Evolutionary conservation across 2,329 filamentous ascomycete species (phyloP).

Genomic region (Alternaria rosae): DNA sequence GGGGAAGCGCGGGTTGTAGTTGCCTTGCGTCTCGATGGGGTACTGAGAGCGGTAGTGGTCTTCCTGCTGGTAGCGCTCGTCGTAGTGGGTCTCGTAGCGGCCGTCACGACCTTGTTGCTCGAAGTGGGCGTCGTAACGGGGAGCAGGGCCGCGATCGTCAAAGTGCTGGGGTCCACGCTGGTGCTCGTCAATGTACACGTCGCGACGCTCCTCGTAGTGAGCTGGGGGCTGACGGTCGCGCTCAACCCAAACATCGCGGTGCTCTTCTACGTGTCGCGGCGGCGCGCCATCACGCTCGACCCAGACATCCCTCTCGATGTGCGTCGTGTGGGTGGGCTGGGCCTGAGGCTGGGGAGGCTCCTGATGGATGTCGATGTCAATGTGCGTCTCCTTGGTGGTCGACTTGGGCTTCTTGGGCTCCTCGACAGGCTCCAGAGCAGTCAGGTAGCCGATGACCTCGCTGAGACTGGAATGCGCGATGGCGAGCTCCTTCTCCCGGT

Average conservation of each 20-base stretch:
- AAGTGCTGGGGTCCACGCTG: conserved; percentile 28
- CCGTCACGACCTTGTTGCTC: conserved; percentile 24
- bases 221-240: conserved; percentile 33
- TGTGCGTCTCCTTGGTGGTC: conserved; percentile 33
- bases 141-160: conserved; percentile 35
- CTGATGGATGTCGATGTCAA: conserved; percentile 43
- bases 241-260: conserved; percentile 41
- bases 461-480: conserved; percentile 45
- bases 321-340: conserved; percentile 25
- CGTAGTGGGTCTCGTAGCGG: conserved; percentile 25
- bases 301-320: conserved; percentile 39
- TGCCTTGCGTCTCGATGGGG: conserved; percentile 21
- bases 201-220: conserved; percentile 35
- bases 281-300: conserved; percentile 37
- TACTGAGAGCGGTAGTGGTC: conserved; percentile 29
- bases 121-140: conserved; percentile 30
- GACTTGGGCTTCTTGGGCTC: conserved; percentile 29
- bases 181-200: conserved; percentile 35
- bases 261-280: conserved; percentile 35
- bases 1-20: conserved; percentile 19
- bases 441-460: conserved; percentile 48
- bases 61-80: conserved; percentile 33
- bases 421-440: conserved; percentile 42
- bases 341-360: conserved; percentile 13
- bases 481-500: conserved; percentile 46